Evolutionary conservation across 1,139 yeast species (phyloP), one percentile per base, ranked within the genome.

Genomic region (Protomyces inundatus): DNA sequence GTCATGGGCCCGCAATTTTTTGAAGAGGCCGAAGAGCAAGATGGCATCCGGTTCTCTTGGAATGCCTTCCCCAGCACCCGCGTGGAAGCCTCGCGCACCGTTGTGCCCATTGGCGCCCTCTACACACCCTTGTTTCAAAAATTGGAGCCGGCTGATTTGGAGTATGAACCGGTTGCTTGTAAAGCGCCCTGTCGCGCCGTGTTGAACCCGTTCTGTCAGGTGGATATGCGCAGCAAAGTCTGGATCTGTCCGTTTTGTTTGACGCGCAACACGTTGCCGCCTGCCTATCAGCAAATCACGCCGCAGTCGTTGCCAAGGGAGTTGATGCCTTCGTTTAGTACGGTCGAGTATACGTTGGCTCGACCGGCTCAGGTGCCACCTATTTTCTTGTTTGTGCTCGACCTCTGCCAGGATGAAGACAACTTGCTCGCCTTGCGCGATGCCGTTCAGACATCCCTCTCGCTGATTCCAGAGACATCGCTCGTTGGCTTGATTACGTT

Each of bases 191-290:
- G 99, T 81, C 85, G 89, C 70, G 86, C 95, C 23, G 84, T 90
- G 52, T 78, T 95, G 75, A 95, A 93, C 76, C 97, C 97, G 33
- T 91, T 86, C 77, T 78, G 81, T 75, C 86, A 85, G 67, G 82
- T 93, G 68, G 98, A 95, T 73, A 82, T 90, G 64, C 80, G 87
- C 54, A 82, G 89, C 46, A 88, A 88, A 64, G 80, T 87, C 62
- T 93, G 98, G 98, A 81, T 85, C 65, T 93, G 99, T 67, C 96
- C 90, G 42, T 83, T 87, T 71, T 93, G 99, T 82, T 79, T 83
- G 66, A 79, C 84, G 64, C 82, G 97, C 76, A 90, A 89, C 76
- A 93, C 88, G 67, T 81, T 95, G 69, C 98, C 98, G 6, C 82
- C 88, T 39, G 96, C 90, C 74, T 93, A 93, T 77, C 87, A 88